phyloP scores from a whole-genome alignment of 352 stramenopile species.

The Pythium rhizo-oryzae region DNA sequence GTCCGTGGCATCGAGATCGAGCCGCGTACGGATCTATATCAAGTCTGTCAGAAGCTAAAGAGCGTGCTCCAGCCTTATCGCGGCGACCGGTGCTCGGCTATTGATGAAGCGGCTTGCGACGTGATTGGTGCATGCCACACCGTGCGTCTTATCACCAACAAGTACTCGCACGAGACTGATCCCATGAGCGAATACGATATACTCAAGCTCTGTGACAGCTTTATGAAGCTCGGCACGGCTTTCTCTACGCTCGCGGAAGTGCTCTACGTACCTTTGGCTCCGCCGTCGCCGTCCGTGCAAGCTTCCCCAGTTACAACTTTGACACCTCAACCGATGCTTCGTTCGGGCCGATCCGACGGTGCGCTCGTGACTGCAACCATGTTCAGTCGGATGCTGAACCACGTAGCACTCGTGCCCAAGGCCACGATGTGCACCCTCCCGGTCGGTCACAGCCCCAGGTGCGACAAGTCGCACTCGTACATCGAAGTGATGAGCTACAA shows the following conservation, averaged over 20 bases:
- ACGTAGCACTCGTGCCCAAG: background rate
- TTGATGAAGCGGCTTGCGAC: background rate
- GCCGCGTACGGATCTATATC: background rate
- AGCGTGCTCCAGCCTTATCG: background rate
- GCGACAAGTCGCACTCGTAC: conserved; percentile 37
- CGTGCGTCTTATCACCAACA: background rate
- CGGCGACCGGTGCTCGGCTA: background rate
- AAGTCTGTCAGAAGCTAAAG: background rate
- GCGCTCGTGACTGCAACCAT: background rate
- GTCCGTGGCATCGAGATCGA: background rate
- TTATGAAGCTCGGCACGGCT: background rate
- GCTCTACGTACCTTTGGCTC: background rate
- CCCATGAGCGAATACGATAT: background rate
- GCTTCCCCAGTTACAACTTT: too few species aligned
- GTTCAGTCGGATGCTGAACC: background rate
- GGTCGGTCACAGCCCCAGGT: background rate
- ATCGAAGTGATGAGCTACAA: conserved; percentile 56
- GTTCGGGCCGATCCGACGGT: too few species aligned
- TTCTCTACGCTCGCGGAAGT: background rate
- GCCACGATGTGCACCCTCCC: background rate
- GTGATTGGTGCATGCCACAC: background rate
- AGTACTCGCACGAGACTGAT: background rate
- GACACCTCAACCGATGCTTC: too few species aligned
- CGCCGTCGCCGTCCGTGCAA: too few species aligned
- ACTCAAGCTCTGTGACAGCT: background rate